Evolutionary conservation across 2,329 filamentous ascomycete species (phyloP).

Genomic region (Penicillium sp.): DNA sequence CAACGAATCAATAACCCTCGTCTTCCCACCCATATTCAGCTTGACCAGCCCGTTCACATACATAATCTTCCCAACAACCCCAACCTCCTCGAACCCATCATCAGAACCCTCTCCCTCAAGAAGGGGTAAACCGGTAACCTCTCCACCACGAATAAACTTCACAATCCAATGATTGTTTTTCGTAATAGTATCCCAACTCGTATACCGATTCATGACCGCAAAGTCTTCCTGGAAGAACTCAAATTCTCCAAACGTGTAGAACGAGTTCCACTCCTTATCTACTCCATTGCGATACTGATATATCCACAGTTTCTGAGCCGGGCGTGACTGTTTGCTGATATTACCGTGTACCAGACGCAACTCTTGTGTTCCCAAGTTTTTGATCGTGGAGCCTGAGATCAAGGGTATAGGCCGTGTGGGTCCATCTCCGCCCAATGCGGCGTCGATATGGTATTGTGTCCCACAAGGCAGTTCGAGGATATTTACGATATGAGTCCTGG

Average conservation of each 20-base stretch:
- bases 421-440: conserved; percentile 63
- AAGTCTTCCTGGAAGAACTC: conserved; percentile 44
- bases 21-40: conserved; percentile 45
- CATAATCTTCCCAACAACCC: conserved; percentile 31
- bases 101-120: conserved; percentile 4
- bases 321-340: conserved; percentile 46
- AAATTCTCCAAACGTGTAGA: conserved; percentile 43
- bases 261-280: conserved; percentile 41
- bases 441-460: conserved; percentile 54
- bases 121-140: conserved; percentile 7
- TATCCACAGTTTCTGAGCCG: conserved; percentile 55
- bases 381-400: conserved; percentile 37
- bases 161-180: conserved; percentile 36
- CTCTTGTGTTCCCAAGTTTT: conserved; percentile 57
- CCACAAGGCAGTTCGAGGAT: conserved; percentile 53
- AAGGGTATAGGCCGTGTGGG: conserved; percentile 58
- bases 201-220: conserved; percentile 42
- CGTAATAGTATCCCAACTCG: conserved; percentile 33
- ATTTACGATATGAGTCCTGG: conserved; percentile 56
- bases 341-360: conserved; percentile 52
- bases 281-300: conserved; percentile 43
- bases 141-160: conserved; percentile 36
- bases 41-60: conserved; percentile 34
- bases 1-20: conserved; percentile 41
- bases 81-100: conserved; percentile 18